A percentile compares a stretch with the other conserved stretches of the same genome.
These are phyloP conservation scores for Ramaria sp. DNA, from an alignment of 768 basidiomycete species.

Conservation along the genomic window DNA sequence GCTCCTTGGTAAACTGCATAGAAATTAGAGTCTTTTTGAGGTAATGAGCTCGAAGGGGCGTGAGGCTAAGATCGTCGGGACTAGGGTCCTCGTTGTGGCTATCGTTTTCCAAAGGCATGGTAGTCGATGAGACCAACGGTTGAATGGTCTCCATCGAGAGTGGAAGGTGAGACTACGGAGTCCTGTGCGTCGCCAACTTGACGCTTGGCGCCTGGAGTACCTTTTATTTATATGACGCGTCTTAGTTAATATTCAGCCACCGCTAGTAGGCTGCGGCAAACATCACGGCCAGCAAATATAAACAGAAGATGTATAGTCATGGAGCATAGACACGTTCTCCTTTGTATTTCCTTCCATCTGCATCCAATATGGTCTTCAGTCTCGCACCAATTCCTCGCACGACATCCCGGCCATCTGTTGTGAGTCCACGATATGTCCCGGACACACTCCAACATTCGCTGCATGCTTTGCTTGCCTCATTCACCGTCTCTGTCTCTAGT, in stretches of 20 bases:
- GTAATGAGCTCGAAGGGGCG: constrained; percentile 90
- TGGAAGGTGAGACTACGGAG: too few relatives aligned
- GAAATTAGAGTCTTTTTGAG: constrained; percentile 93
- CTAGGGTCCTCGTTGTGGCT: background rate
- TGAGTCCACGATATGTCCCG: constrained; percentile 56
- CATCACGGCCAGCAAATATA: too few relatives aligned
- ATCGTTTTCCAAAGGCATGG: background rate
- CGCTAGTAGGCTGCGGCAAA: background rate
- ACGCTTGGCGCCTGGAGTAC: too few relatives aligned
- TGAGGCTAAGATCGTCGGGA: constrained; percentile 31
- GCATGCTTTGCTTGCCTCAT: constrained; percentile 56
- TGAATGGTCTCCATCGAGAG: too few relatives aligned
- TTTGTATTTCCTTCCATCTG: constrained; percentile 36
- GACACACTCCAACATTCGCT: constrained; percentile 75
- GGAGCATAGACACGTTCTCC: constrained; percentile 28
- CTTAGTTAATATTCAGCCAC: background rate
- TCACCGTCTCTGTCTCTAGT: constrained; percentile 68
- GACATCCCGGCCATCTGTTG: constrained; percentile 40
- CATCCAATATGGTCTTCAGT: constrained; percentile 46
- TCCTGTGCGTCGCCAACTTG: too few relatives aligned
- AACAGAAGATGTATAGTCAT: constrained; percentile 12
- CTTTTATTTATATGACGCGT: background rate
- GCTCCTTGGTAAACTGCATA: constrained; percentile 75
- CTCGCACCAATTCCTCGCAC: constrained; percentile 51
- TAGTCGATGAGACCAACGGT: too few relatives aligned